Percentiles rank a stretch among this genome's conserved stretches.
These are phyloP conservation scores for Penicillium sp. DNA, from an alignment of 2,329 filamentous ascomycete species.

Conservation along the genomic window DNA sequence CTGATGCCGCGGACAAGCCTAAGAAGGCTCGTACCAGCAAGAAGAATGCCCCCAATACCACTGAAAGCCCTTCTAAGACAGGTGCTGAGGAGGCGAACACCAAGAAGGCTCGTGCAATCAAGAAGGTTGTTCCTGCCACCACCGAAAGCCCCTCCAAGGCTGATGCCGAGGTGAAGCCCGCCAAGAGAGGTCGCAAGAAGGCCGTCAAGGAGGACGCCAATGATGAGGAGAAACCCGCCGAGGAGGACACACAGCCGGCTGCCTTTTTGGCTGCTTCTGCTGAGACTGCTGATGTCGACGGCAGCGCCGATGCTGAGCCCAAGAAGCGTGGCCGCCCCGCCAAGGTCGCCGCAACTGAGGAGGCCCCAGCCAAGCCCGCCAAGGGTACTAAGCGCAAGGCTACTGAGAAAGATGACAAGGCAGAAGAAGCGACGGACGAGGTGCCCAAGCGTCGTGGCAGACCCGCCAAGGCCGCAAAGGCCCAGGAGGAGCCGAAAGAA, in stretches of 20 bases:
- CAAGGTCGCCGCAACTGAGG: constrained; percentile 11
- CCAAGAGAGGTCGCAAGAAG: neutral
- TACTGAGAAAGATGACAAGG: constrained; percentile 11
- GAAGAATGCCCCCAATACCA: neutral
- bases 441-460: constrained; percentile 22
- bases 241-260: constrained; percentile 8
- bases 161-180: neutral
- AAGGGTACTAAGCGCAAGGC: constrained; percentile 20
- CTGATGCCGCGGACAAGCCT: neutral
- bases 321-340: constrained; percentile 26
- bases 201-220: neutral
- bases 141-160: neutral
- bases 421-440: constrained; percentile 16
- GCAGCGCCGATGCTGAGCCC: constrained; percentile 12
- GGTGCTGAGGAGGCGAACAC: constrained; percentile 3
- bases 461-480: neutral
- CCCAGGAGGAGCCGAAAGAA: neutral
- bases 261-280: constrained; percentile 12
- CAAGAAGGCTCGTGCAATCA: constrained; percentile 11
- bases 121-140: neutral
- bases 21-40: constrained; percentile 11
- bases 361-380: constrained; percentile 3
- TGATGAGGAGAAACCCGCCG: neutral
- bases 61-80: neutral
- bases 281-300: constrained; percentile 3